Base-by-base conservation (phyloP, 1,284 basidiomycete genomes). In the Phellinidium pouzarii region DNA sequence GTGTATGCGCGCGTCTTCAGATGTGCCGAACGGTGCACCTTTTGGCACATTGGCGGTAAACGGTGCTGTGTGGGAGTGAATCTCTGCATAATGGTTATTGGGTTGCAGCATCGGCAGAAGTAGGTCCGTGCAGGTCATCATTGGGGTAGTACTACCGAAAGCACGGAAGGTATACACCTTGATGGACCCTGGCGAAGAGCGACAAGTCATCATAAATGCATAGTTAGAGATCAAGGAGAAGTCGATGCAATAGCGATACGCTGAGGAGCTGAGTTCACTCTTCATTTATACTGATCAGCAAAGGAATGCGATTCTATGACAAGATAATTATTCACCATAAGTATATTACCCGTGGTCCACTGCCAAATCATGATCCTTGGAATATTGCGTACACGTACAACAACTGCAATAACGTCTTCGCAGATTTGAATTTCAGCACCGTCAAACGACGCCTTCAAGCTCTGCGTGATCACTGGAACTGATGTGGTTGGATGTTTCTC, bases 341-440 rank as follows among this genome's bases (percentile, higher is more conserved):
- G 59, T 25, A 68, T n/a, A 9, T 64, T 58, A 0, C 73, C 76
- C 1, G 68, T 71, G 55, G 62, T 70, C 79, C 80, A 82, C 51
- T 79, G 75, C 77, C 77, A 82, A 20, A 81, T 64, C 23, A 75
- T 55, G 7, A 80, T 62, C 0, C 70, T 65, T 1, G 67, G 68
- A 20, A 42, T 22, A 1, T 59, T 64, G 1, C 65, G 61, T 0
- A 66, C 52, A 58, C 65, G 70, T 49, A 69, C 70, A 62, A 76
- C 72, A 48, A 79, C 63, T 6, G 72, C 77, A 37, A 81, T 59
- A 20, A 78, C 64, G 48, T 82, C 79, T 27, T 75, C 70, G 5
- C 71, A 77, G 44, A 81, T 68, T 59, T 79, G 75, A 3, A 80
- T 64, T 54, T 71, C 69, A 12, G 69, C 70, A 29, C 58, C 66